These are phyloP conservation scores for Rhizophagus clarus DNA, from an alignment of 192 early-diverging fungal genomes.

Conservation along the genomic window DNA sequence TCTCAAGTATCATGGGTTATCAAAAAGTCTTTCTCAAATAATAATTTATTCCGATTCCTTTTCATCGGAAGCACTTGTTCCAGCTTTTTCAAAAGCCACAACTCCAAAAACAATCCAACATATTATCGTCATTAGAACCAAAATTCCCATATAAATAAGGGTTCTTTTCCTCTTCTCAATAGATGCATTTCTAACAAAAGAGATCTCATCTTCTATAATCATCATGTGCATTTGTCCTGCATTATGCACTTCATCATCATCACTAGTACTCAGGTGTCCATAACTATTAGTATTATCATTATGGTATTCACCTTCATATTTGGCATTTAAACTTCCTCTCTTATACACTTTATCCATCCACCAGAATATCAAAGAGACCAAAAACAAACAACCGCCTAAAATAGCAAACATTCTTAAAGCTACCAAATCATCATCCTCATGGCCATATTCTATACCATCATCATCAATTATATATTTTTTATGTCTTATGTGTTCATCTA, in stretches of 20 bases:
- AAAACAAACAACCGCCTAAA: neutral
- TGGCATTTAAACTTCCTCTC: conserved; percentile 16
- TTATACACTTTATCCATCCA: conserved; percentile 27
- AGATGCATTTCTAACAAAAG: neutral
- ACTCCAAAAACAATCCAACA: conserved; percentile 26
- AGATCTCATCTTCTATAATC: neutral
- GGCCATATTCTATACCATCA: conserved; percentile 19
- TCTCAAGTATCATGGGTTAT: too few relatives aligned
- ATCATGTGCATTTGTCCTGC: neutral
- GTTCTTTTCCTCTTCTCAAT: neutral
- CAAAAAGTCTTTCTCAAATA: too few relatives aligned
- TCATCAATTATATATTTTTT: conserved; percentile 1
- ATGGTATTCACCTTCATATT: conserved; percentile 1
- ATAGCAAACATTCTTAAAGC: conserved; percentile 23
- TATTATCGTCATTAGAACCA: neutral
- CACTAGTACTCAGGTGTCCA: conserved; percentile 4
- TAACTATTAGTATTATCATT: neutral
- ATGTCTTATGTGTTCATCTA: conserved; percentile 34
- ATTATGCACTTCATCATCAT: neutral
- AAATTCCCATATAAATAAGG: conserved; percentile 16
- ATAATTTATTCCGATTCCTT: too few relatives aligned
- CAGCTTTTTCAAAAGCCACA: conserved; percentile 25
- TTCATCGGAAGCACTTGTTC: conserved; percentile 1
- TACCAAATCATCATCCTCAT: conserved; percentile 27
- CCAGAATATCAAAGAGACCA: conserved; percentile 18